These are phyloP conservation scores for Odontarrhena argentea DNA, from an alignment of 345 rosid species.

Conservation along the genomic window DNA sequence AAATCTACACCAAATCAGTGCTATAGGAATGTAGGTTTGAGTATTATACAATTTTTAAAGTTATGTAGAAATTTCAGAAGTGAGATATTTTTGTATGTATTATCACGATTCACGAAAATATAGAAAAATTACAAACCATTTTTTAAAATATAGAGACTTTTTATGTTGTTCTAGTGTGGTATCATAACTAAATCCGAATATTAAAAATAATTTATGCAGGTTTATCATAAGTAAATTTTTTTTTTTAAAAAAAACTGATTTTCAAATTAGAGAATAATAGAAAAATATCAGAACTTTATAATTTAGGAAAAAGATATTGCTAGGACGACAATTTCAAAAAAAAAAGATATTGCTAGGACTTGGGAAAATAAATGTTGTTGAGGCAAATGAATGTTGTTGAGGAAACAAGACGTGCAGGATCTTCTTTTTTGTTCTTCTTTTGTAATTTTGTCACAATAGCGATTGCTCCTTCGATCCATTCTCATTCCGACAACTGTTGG, in stretches of 20 bases:
- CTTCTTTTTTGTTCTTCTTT: conserved; percentile 15
- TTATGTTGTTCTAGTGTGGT: not conserved
- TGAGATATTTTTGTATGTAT: too few relatives aligned
- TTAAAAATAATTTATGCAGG: too few relatives aligned
- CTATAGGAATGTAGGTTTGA: too few relatives aligned
- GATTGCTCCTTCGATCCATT: conserved; percentile 26
- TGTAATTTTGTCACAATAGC: conserved; percentile 12
- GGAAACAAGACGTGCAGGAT: conserved; percentile 30
- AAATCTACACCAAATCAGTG: too few relatives aligned
- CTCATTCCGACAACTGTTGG: conserved; percentile 26
- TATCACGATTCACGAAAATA: too few relatives aligned
- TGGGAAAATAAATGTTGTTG: conserved; percentile 15
- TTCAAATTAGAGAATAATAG: not conserved
- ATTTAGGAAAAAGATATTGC: not conserved
- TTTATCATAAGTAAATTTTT: too few relatives aligned
- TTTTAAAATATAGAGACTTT: too few relatives aligned
- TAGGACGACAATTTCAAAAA: too few relatives aligned
- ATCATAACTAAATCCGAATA: not conserved
- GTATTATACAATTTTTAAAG: too few relatives aligned
- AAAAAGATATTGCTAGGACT: not conserved
- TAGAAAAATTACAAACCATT: too few relatives aligned
- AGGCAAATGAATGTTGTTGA: conserved; percentile 8
- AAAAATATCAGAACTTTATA: not conserved
- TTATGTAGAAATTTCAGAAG: too few relatives aligned
- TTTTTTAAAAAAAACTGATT: too few relatives aligned